Evolutionary conservation across 2,329 filamentous ascomycete genomes (phyloP).

Genomic region (Coniella lustricola): DNA sequence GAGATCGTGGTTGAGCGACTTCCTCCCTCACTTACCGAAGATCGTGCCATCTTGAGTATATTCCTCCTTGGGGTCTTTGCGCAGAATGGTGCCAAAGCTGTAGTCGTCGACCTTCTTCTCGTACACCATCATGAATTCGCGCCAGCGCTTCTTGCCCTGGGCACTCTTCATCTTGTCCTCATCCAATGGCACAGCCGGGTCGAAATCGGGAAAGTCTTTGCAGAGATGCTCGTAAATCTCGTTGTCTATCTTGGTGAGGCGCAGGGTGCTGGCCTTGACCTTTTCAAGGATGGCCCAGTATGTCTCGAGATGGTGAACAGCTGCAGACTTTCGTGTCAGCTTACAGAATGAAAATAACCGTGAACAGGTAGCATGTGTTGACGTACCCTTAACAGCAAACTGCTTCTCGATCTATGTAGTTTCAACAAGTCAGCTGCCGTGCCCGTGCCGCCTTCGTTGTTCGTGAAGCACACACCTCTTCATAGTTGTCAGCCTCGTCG

Average conservation of each 20-base stretch:
- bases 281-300: conserved; percentile 96
- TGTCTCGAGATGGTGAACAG: conserved; percentile 90
- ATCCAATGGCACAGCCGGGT: conserved; percentile 70
- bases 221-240: conserved; percentile 89
- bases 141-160: conserved; percentile 86
- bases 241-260: conserved; percentile 89
- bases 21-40: conserved; percentile 57
- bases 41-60: conserved; percentile 88
- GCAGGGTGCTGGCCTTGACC: conserved; percentile 78
- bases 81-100: conserved; percentile 95
- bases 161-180: conserved; percentile 99
- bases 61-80: conserved; percentile 69
- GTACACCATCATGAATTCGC: conserved; percentile 87
- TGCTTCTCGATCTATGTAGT: conserved; percentile 84
- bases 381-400: conserved; percentile 86
- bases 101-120: conserved; percentile 95
- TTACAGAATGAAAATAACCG: conserved; percentile 14
- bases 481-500: conserved; percentile 47
- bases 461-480: conserved; percentile 35
- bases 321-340: conserved; percentile 27
- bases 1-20: background rate
- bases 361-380: background rate
- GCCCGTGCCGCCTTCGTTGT: too few species aligned
- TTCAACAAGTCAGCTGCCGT: conserved; percentile 1
- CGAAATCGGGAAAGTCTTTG: conserved; percentile 85